Conservation (phyloP, 768 basidiomycete species). For the Lactarius vividus region DNA sequence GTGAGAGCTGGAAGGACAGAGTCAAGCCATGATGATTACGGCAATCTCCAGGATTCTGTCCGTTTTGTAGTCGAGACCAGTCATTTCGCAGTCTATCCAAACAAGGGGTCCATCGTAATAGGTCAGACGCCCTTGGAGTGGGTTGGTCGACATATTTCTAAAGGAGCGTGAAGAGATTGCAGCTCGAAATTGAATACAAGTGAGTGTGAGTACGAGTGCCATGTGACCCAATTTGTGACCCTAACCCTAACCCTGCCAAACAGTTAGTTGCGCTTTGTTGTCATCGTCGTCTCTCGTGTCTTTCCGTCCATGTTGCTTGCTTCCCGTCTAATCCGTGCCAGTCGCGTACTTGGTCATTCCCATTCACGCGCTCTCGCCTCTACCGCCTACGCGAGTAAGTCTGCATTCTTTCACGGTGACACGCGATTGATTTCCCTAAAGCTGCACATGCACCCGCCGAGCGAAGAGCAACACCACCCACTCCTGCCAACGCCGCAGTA, state of each 20-base stretch:
- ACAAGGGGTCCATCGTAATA: slow-evolving; percentile 66
- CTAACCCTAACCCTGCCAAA: slow-evolving; percentile 23
- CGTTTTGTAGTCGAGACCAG: slow-evolving; percentile 62
- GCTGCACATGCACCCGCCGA: background rate
- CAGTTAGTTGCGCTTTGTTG: background rate
- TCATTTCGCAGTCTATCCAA: slow-evolving; percentile 90
- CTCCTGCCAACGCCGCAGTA: background rate
- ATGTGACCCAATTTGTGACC: slow-evolving; percentile 11
- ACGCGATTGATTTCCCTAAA: background rate
- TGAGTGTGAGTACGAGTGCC: background rate
- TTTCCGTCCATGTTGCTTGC: slow-evolving; percentile 19
- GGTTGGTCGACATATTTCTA: slow-evolving; percentile 12
- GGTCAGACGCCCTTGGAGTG: slow-evolving; percentile 6
- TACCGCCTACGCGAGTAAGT: background rate
- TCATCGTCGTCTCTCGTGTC: background rate
- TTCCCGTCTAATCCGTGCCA: slow-evolving; percentile 4
- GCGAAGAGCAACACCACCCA: slow-evolving; percentile 6
- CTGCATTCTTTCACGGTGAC: background rate
- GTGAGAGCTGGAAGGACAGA: background rate
- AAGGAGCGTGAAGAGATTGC: background rate
- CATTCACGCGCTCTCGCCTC: background rate
- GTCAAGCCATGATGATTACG: slow-evolving; percentile 37
- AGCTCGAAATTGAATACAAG: background rate
- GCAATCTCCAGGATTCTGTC: slow-evolving; percentile 83
- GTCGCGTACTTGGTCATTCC: background rate